A percentile compares a stretch with the other conserved stretches of the same genome.
phyloP scores from a whole-genome alignment of 2,329 filamentous ascomycete genomes.

The Pyricularia pennisetigena region DNA sequence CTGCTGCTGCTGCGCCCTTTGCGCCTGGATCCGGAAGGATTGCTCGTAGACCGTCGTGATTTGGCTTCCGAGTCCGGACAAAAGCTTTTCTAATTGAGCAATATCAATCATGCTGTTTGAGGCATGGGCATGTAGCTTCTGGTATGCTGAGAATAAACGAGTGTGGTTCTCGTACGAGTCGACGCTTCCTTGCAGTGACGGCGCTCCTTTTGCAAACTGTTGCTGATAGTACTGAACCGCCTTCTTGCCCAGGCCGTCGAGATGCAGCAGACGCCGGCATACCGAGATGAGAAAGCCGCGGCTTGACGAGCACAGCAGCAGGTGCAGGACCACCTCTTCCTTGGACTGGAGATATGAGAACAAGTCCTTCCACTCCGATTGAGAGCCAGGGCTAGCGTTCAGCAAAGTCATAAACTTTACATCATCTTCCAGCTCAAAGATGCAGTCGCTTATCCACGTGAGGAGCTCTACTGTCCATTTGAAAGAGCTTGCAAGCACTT shows the following conservation, averaged over 20 bases:
- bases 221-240: constrained; percentile 42
- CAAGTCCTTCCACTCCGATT: constrained; percentile 36
- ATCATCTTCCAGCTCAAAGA: constrained; percentile 47
- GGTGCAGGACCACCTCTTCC: constrained; percentile 49
- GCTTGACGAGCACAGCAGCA: constrained; percentile 64
- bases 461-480: constrained; percentile 70
- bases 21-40: constrained; percentile 34
- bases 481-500: constrained; percentile 62
- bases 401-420: constrained; percentile 39
- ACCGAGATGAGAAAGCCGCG: constrained; percentile 62
- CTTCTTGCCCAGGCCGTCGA: constrained; percentile 38
- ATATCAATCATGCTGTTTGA: constrained; percentile 45
- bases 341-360: constrained; percentile 39
- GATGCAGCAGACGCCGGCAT: constrained; percentile 52
- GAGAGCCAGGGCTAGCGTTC: constrained; percentile 9
- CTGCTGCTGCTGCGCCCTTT: constrained; percentile 26
- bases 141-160: constrained; percentile 47
- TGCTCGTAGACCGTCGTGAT: constrained; percentile 40
- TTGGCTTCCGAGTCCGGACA: constrained; percentile 37
- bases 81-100: constrained; percentile 51
- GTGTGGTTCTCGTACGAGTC: constrained; percentile 22
- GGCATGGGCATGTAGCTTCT: constrained; percentile 40
- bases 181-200: constrained; percentile 27
- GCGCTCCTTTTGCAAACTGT: constrained; percentile 13
- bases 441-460: constrained; percentile 48